Evolutionary conservation across 2,329 filamentous ascomycete species (phyloP).

Genomic region (Hypoxylon sp.): DNA sequence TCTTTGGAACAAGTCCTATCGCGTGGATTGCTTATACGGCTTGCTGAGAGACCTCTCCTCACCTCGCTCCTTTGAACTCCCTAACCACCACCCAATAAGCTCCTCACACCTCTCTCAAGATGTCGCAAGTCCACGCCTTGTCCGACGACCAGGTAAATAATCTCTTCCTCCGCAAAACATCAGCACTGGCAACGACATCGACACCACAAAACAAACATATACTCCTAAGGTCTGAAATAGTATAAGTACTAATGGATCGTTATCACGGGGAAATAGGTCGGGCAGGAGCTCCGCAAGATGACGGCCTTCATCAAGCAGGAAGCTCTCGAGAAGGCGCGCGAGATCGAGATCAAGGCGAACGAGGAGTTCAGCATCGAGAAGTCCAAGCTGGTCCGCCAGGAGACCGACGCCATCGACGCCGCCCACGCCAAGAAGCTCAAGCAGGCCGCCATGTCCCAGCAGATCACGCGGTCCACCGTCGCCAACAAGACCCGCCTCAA

Average conservation of each 20-base stretch:
- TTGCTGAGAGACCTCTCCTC: slow-evolving; percentile 25
- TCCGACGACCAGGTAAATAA: slow-evolving; percentile 91
- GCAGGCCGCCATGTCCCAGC: slow-evolving; percentile 97
- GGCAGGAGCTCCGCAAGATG: slow-evolving; percentile 99
- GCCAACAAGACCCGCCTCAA: slow-evolving; percentile 95
- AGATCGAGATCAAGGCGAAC: slow-evolving; percentile 98
- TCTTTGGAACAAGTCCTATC: slow-evolving; percentile 13
- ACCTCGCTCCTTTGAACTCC: slow-evolving; percentile 35
- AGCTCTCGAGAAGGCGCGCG: slow-evolving; percentile 94
- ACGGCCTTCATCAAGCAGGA: slow-evolving; percentile 99
- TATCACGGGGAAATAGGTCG: slow-evolving; percentile 74
- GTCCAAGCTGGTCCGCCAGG: slow-evolving; percentile 96
- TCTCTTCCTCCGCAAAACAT: slow-evolving; percentile 34
- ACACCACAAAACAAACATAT: slow-evolving; percentile 24
- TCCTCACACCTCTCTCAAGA: slow-evolving; percentile 61
- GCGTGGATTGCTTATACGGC: slow-evolving; percentile 17
- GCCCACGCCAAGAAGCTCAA: slow-evolving; percentile 99
- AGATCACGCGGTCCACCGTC: slow-evolving; percentile 96
- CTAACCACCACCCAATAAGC: slow-evolving; percentile 51
- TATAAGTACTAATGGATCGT: slow-evolving; percentile 10
- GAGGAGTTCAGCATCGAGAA: slow-evolving; percentile 99
- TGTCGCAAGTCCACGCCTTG: slow-evolving; percentile 94
- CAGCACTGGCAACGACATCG: slow-evolving; percentile 16
- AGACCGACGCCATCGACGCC: slow-evolving; percentile 91
- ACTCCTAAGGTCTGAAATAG: not conserved